A percentile compares a stretch with the other conserved stretches of the same genome.
phyloP scores from a whole-genome alignment of 345 rosid genomes.

The Rhodamnia argentea region DNA sequence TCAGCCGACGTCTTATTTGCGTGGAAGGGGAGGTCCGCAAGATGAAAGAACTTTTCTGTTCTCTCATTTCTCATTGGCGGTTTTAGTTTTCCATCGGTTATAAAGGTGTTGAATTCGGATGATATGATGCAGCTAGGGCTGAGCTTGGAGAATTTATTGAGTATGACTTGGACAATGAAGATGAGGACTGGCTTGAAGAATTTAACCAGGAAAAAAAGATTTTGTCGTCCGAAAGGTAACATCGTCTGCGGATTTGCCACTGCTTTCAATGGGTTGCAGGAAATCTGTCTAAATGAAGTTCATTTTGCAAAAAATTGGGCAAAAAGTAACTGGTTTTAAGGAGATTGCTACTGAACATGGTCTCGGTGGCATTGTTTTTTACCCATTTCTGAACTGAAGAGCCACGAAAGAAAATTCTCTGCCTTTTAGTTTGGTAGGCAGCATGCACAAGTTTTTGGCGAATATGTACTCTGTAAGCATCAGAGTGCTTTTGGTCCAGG shows the following conservation, averaged over 20 bases:
- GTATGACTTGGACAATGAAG: constrained; percentile 96
- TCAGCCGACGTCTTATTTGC: constrained; percentile 81
- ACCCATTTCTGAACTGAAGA: not conserved
- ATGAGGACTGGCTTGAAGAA: constrained; percentile 88
- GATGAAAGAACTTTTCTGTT: not conserved
- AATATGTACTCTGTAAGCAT: not conserved
- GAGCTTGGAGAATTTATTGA: constrained; percentile 98
- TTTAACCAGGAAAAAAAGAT: constrained; percentile 47
- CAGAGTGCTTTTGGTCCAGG: not conserved
- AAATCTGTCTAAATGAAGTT: not conserved
- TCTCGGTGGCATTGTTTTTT: not conserved
- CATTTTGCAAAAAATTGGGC: not conserved
- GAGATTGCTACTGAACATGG: not conserved
- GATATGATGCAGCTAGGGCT: constrained; percentile 63
- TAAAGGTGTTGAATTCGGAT: constrained; percentile 3
- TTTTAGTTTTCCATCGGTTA: not conserved
- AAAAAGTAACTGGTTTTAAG: not conserved
- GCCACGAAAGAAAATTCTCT: not conserved
- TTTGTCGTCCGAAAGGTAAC: constrained; percentile 65
- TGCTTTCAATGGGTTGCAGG: not conserved
- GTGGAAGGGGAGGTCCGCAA: constrained; percentile 88
- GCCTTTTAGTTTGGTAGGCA: not conserved
- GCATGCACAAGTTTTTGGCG: not conserved
- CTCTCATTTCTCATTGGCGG: not conserved
- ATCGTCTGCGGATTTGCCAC: not conserved